phyloP scores from a whole-genome alignment of 768 basidiomycete genomes.

The Trametes cubensis region DNA sequence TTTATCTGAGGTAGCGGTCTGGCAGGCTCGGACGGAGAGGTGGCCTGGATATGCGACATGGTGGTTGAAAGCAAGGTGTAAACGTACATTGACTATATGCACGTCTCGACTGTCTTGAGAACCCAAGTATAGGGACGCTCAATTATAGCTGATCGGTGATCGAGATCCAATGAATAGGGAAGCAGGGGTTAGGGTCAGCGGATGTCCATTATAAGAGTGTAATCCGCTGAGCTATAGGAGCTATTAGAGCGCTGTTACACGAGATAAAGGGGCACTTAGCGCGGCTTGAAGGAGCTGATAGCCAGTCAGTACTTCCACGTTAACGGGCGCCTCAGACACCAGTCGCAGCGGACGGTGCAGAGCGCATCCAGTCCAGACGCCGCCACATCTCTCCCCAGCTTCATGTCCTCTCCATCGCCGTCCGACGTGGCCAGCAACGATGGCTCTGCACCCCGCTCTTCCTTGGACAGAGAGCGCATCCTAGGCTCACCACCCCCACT shows the following conservation, averaged over 20 bases:
- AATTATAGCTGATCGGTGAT: conserved; percentile 18
- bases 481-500: conserved; percentile 29
- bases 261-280: not conserved
- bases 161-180: not conserved
- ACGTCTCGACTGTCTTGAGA: not conserved
- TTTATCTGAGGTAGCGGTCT: not conserved
- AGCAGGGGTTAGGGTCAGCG: not conserved
- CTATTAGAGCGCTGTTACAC: not conserved
- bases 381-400: conserved; percentile 9
- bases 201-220: not conserved
- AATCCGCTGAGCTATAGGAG: not conserved
- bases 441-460: conserved; percentile 26
- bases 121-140: not conserved
- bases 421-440: conserved; percentile 23
- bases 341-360: not conserved
- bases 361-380: conserved; percentile 2
- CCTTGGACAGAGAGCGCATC: conserved; percentile 32
- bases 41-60: not conserved
- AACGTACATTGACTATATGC: not conserved
- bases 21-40: not conserved
- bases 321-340: not conserved
- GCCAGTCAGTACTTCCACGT: not conserved
- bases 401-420: conserved; percentile 21
- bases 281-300: not conserved
- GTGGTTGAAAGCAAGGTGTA: not conserved